These are phyloP conservation scores for Phytophthora boehmeriae DNA, from an alignment of 352 stramenopile species.

Conservation along the genomic window DNA sequence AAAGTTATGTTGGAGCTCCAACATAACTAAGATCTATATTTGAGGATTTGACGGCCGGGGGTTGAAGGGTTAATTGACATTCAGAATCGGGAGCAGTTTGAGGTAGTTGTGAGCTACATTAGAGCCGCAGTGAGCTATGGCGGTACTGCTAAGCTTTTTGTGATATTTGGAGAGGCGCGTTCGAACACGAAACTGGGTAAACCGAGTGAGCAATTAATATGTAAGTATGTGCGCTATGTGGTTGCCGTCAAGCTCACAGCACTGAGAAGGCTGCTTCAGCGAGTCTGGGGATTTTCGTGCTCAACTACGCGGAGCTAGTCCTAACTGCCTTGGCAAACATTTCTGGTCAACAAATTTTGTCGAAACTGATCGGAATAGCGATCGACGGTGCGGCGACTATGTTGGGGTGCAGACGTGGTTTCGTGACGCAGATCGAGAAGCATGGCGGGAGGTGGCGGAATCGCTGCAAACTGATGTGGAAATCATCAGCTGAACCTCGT, in stretches of 20 bases:
- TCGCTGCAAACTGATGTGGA: constrained; percentile 10
- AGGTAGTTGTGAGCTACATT: no score
- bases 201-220: not conserved
- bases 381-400: constrained; percentile 13
- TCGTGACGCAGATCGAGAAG: not conserved
- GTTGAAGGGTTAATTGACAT: not conserved
- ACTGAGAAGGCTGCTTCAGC: not conserved
- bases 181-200: not conserved
- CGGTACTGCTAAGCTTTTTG: no score
- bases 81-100: no score
- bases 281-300: constrained; percentile 5
- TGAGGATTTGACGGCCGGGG: no score
- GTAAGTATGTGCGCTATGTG: not conserved
- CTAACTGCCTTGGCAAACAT: not conserved
- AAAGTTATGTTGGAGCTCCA: no score
- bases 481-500: constrained; percentile 16
- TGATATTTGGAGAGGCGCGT: not conserved
- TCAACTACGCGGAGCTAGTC: constrained; percentile 10
- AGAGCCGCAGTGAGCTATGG: no score
- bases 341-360: not conserved
- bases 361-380: constrained; percentile 4
- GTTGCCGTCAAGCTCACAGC: not conserved
- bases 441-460: not conserved
- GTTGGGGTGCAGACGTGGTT: constrained; percentile 7
- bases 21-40: no score